Conservation (phyloP, 257 asterid species). For the Salvia rosmarinus region DNA sequence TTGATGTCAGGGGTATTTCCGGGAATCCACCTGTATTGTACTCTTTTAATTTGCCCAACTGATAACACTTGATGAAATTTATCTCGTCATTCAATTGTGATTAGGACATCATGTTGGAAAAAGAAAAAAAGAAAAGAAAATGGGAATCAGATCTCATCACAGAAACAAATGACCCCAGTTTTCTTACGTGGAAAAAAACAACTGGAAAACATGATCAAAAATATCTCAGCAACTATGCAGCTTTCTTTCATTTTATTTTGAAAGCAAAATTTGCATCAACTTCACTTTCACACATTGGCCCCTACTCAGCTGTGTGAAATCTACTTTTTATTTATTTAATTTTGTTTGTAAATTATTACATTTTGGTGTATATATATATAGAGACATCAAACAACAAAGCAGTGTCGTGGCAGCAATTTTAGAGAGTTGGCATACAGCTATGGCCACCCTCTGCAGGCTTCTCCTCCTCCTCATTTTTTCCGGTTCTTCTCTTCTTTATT, state of each 20-base stretch:
- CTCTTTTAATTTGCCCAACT: conserved; percentile 21
- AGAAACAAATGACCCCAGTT: conserved; percentile 12
- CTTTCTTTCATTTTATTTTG: conserved; percentile 1
- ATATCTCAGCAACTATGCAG: conserved; percentile 24
- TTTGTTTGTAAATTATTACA: not conserved
- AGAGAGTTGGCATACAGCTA: conserved; percentile 55
- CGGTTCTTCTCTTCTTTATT: conserved; percentile 48
- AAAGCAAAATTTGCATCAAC: conserved; percentile 11
- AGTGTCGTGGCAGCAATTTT: conserved; percentile 51
- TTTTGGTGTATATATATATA: conserved; percentile 35
- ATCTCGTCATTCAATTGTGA: conserved; percentile 18
- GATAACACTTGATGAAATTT: conserved; percentile 7
- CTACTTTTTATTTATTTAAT: not conserved
- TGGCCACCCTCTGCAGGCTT: conserved; percentile 67
- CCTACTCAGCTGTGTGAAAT: conserved; percentile 19
- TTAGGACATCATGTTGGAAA: conserved; percentile 32
- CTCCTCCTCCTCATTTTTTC: conserved; percentile 59
- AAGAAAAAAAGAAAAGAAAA: conserved; percentile 12
- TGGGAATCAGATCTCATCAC: conserved; percentile 30
- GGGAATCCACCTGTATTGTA: conserved; percentile 16
- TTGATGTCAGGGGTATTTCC: conserved; percentile 15
- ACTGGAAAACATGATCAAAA: conserved; percentile 25
- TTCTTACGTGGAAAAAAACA: conserved; percentile 32
- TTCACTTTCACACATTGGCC: conserved; percentile 35
- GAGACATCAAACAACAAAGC: conserved; percentile 37